Conservation (phyloP, 176 grass and related monocot genomes). For the Rhipidocladum racemiflorum region DNA sequence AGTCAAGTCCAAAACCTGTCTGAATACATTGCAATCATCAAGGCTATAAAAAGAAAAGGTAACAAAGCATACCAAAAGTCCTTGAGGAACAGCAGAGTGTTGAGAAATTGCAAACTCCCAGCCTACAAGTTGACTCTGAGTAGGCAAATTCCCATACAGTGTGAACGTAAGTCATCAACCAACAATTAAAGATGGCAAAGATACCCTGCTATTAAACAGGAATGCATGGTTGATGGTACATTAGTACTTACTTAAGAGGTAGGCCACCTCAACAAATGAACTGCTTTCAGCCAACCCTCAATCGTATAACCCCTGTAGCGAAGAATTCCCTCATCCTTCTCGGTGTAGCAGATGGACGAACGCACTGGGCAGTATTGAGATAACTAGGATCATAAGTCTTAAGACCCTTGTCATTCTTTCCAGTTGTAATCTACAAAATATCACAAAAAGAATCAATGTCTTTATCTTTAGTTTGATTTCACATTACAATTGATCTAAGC, state of each 20-base stretch:
- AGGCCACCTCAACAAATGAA: slow-evolving; percentile 81
- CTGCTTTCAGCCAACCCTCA: slow-evolving; percentile 91
- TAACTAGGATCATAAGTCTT: slow-evolving; percentile 95
- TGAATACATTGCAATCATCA: background rate
- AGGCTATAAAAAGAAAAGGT: background rate
- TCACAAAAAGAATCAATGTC: background rate
- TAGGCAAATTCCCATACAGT: slow-evolving; percentile 90
- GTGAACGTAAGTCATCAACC: background rate
- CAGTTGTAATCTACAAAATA: slow-evolving; percentile 63
- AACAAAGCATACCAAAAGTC: slow-evolving; percentile 62
- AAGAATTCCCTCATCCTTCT: slow-evolving; percentile 96
- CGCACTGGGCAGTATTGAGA: slow-evolving; percentile 83
- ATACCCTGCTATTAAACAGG: background rate
- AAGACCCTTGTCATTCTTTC: slow-evolving; percentile 83
- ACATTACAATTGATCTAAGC: background rate
- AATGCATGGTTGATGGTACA: background rate
- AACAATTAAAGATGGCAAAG: background rate
- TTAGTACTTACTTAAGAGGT: slow-evolving; percentile 89
- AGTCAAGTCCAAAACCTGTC: background rate
- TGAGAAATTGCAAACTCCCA: slow-evolving; percentile 94
- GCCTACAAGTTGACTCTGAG: slow-evolving; percentile 56
- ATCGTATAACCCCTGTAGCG: slow-evolving; percentile 96
- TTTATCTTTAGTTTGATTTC: background rate
- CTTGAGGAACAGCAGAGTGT: slow-evolving; percentile 93
- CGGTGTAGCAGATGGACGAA: slow-evolving; percentile 85